These are phyloP conservation scores for Apostasia ramifera DNA, from an alignment of 106 monocot genomes.

Conservation along the genomic window DNA sequence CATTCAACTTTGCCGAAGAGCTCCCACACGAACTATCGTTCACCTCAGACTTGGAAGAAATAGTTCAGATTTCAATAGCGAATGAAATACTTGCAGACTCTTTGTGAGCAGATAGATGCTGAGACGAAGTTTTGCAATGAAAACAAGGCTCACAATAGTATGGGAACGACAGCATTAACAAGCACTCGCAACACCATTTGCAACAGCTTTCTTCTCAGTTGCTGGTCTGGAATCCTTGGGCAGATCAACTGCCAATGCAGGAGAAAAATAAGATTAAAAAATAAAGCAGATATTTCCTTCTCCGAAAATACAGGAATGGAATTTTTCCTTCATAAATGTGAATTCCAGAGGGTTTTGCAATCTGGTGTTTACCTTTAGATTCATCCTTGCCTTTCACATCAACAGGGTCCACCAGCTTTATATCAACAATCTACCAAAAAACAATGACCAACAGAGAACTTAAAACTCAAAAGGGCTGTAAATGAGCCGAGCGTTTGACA, in stretches of 20 bases:
- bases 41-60: not conserved
- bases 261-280: conserved; percentile 9
- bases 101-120: not conserved
- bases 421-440: conserved; percentile 20
- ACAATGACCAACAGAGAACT: not conserved
- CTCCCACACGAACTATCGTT: not conserved
- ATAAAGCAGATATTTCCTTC: conserved; percentile 7
- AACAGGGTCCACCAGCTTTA: conserved; percentile 4
- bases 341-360: conserved; percentile 31
- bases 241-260: conserved; percentile 7
- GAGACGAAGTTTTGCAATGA: not conserved
- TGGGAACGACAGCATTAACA: conserved; percentile 10
- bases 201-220: conserved; percentile 21
- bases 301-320: conserved; percentile 7
- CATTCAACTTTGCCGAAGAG: not conserved
- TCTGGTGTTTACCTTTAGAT: conserved; percentile 12
- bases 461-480: too few relatives aligned
- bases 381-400: conserved; percentile 23
- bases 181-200: conserved; percentile 30
- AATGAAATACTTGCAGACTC: not conserved
- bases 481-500: too few relatives aligned
- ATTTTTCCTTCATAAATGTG: conserved; percentile 21
- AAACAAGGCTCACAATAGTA: not conserved
- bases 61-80: not conserved
- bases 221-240: conserved; percentile 17